Evolutionary conservation across 495 filamentous ascomycete genomes (phyloP).

Genomic region (Talaromyces wortmannii): DNA sequence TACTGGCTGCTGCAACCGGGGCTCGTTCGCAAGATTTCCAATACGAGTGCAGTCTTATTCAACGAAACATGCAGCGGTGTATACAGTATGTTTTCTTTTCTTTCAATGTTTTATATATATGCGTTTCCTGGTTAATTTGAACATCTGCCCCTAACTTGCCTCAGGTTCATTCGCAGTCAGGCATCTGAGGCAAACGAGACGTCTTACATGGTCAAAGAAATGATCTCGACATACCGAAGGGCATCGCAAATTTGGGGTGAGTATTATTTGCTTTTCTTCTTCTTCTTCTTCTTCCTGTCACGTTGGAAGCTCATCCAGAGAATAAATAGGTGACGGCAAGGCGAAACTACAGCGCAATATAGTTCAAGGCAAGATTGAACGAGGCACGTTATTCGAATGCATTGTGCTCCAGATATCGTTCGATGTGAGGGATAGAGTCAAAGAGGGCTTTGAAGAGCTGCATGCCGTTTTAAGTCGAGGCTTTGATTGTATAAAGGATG

Average conservation of each 20-base stretch:
- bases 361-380: constrained; percentile 1
- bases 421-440: not conserved
- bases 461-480: not conserved
- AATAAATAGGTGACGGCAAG: not conserved
- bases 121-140: not conserved
- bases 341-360: not conserved
- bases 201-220: constrained; percentile 3
- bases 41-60: not conserved
- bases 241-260: not conserved
- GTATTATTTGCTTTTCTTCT: not conserved
- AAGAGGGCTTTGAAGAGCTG: not conserved
- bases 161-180: constrained; percentile 1
- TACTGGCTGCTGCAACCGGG: not conserved
- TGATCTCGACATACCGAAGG: constrained; percentile 2
- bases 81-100: not conserved
- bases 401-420: not conserved
- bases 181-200: constrained; percentile 4
- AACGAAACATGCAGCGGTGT: not conserved
- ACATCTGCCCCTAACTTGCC: not conserved
- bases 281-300: not conserved
- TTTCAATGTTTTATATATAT: no score
- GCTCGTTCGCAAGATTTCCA: not conserved
- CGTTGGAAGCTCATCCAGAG: not conserved
- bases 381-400: not conserved
- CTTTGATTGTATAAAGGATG: not conserved